Evolutionary conservation across 176 grass and related monocot genomes (phyloP).

Genomic region (Eleusine indica): DNA sequence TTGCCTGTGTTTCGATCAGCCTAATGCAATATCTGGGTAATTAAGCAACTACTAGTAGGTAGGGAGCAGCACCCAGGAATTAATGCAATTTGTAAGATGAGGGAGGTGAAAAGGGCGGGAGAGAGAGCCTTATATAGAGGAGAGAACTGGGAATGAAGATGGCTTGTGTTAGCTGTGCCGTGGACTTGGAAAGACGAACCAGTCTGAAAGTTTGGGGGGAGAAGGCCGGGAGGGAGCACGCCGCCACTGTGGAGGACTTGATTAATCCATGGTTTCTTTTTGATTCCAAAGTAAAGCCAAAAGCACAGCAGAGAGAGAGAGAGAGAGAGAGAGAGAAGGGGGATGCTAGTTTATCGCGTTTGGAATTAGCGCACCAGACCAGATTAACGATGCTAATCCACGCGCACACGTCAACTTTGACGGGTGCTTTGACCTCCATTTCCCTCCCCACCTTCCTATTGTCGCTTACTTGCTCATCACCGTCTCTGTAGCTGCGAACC

Average conservation of each 20-base stretch:
- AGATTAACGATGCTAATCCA: slow-evolving; percentile 28
- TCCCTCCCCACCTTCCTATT: too few species aligned
- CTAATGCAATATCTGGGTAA: not conserved
- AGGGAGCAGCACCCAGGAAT: not conserved
- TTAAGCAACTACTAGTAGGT: not conserved
- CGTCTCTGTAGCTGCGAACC: too few species aligned
- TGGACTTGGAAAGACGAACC: slow-evolving; percentile 25
- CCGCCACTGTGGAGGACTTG: slow-evolving; percentile 47
- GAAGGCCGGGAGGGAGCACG: slow-evolving; percentile 51
- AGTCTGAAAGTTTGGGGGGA: slow-evolving; percentile 2
- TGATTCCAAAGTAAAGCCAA: slow-evolving; percentile 58
- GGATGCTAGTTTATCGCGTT: slow-evolving; percentile 26
- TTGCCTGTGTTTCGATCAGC: not conserved
- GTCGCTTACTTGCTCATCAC: too few species aligned
- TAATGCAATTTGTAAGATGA: not conserved
- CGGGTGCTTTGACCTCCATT: slow-evolving; percentile 13
- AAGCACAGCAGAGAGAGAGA: slow-evolving; percentile 38
- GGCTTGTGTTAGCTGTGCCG: slow-evolving; percentile 13
- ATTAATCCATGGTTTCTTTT: slow-evolving; percentile 5
- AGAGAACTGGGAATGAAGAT: not conserved
- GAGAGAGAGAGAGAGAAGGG: not conserved
- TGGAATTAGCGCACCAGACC: slow-evolving; percentile 30
- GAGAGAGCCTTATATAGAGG: slow-evolving; percentile 58
- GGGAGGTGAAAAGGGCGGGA: slow-evolving; percentile 53
- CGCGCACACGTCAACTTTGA: slow-evolving; percentile 39